These are phyloP conservation scores for Parasarocladium wereldwijsianum DNA, from an alignment of 2,329 filamentous ascomycete genomes.

Conservation along the genomic window DNA sequence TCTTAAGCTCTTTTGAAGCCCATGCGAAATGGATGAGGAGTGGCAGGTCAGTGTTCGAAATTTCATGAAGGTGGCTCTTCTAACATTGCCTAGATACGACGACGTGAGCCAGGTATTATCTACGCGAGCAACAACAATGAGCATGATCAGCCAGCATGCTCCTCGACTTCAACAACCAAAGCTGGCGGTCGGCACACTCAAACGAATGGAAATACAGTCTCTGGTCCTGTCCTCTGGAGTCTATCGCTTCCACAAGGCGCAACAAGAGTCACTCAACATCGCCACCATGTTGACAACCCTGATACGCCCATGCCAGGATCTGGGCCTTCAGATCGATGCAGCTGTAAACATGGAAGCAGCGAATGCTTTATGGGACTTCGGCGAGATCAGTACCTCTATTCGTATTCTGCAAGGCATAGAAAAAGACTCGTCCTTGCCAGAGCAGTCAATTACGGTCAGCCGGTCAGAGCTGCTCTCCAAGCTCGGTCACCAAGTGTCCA, in stretches of 20 bases:
- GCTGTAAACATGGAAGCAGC: constrained; percentile 71
- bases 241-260: constrained; percentile 64
- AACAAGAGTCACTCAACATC: constrained; percentile 76
- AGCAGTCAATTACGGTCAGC: constrained; percentile 58
- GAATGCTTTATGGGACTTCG: constrained; percentile 85
- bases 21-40: constrained; percentile 70
- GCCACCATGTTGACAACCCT: constrained; percentile 73
- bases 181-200: constrained; percentile 47
- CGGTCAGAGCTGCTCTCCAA: constrained; percentile 72
- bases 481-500: constrained; percentile 75
- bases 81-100: constrained; percentile 38
- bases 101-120: constrained; percentile 72
- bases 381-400: constrained; percentile 79
- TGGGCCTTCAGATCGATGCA: constrained; percentile 66
- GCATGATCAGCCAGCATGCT: constrained; percentile 58
- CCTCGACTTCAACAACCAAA: constrained; percentile 45
- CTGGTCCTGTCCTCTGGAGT: constrained; percentile 62
- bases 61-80: not conserved
- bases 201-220: constrained; percentile 60
- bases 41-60: constrained; percentile 45
- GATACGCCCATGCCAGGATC: constrained; percentile 48
- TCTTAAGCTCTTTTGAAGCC: constrained; percentile 47
- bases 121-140: constrained; percentile 70
- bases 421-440: constrained; percentile 40
- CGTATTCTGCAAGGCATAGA: constrained; percentile 69